Percentiles rank a stretch among this genome's conserved stretches.
phyloP scores from a whole-genome alignment of 1,284 basidiomycete species.

The Vanrija sp. region DNA sequence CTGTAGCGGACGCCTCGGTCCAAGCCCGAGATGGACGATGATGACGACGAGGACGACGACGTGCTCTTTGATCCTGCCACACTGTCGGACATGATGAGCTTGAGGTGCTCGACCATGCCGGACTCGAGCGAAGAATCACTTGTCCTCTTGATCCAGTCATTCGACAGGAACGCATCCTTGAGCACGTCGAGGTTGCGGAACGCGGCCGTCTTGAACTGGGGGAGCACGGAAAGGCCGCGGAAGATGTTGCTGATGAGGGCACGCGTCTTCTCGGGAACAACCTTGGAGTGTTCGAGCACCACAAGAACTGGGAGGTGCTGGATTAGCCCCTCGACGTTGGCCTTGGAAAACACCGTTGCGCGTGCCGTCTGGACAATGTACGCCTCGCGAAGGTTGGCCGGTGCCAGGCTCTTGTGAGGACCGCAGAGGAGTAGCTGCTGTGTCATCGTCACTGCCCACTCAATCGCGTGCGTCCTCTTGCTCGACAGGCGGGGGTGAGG shows the following conservation, averaged over 20 bases:
- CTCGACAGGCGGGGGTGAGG: conserved; percentile 26
- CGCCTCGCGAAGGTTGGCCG: conserved; percentile 32
- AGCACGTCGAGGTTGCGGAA: conserved; percentile 44
- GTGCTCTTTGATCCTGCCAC: conserved; percentile 18
- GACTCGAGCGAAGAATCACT: conserved; percentile 33
- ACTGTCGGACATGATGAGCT: conserved; percentile 45
- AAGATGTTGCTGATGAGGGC: conserved; percentile 26
- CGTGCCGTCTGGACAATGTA: conserved; percentile 37
- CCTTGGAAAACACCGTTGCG: conserved; percentile 28
- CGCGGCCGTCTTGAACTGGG: conserved; percentile 46
- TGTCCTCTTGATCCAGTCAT: conserved; percentile 39
- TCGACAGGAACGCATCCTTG: conserved; percentile 46
- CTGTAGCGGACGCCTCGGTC: conserved; percentile 32
- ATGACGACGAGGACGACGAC: neutral
- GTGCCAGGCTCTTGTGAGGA: conserved; percentile 28
- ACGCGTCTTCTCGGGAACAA: conserved; percentile 23
- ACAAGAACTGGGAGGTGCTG: conserved; percentile 41
- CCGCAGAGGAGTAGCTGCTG: conserved; percentile 38
- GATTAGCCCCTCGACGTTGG: conserved; percentile 33
- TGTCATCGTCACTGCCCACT: conserved; percentile 28
- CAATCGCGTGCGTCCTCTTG: conserved; percentile 27
- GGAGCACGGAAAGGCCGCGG: conserved; percentile 30
- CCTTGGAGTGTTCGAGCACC: conserved; percentile 27
- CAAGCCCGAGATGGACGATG: conserved; percentile 19
- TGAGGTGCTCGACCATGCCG: conserved; percentile 45